phyloP scores from a whole-genome alignment of 805 yeast species.

The Starmerella sirachaensis region DNA sequence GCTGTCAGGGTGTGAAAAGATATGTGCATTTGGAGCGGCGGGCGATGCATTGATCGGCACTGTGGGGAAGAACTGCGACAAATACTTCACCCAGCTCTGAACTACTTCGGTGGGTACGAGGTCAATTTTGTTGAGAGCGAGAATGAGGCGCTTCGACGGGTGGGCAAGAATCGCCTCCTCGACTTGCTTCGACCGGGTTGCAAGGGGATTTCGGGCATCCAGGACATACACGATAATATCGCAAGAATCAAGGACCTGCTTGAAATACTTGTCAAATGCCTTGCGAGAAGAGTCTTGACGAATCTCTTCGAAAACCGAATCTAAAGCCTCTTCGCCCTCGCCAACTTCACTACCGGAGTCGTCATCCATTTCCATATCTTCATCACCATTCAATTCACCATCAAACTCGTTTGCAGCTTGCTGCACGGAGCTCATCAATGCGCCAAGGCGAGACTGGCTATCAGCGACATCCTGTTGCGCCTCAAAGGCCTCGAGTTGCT shows the following conservation, averaged over 20 bases:
- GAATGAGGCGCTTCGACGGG: slow-evolving; percentile 71
- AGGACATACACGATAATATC: slow-evolving; percentile 88
- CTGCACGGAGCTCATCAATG: slow-evolving; percentile 81
- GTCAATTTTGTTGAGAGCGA: slow-evolving; percentile 84
- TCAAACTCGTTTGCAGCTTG: slow-evolving; percentile 70
- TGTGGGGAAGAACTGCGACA: slow-evolving; percentile 79
- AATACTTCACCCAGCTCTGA: slow-evolving; percentile 69
- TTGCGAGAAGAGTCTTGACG: slow-evolving; percentile 37
- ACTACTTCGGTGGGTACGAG: slow-evolving; percentile 76
- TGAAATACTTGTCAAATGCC: slow-evolving; percentile 88
- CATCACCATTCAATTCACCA: slow-evolving; percentile 32
- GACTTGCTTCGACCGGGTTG: slow-evolving; percentile 80
- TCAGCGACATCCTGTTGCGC: slow-evolving; percentile 30
- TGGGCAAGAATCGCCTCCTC: slow-evolving; percentile 78
- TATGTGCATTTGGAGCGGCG: slow-evolving; percentile 54
- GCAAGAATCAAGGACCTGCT: slow-evolving; percentile 80
- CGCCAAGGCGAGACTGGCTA: slow-evolving; percentile 52
- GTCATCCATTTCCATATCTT: slow-evolving; percentile 34
- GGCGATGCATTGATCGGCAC: slow-evolving; percentile 70
- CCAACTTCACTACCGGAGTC: slow-evolving; percentile 30
- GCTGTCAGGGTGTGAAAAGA: slow-evolving; percentile 53
- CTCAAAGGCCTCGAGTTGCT: slow-evolving; percentile 31
- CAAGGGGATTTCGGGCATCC: slow-evolving; percentile 95
- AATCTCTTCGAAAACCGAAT: slow-evolving; percentile 34
- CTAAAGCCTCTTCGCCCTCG: slow-evolving; percentile 31